These are phyloP conservation scores for Emiliania huxleyi DNA, from an alignment of 78 protist genomes.

Conservation along the genomic window DNA sequence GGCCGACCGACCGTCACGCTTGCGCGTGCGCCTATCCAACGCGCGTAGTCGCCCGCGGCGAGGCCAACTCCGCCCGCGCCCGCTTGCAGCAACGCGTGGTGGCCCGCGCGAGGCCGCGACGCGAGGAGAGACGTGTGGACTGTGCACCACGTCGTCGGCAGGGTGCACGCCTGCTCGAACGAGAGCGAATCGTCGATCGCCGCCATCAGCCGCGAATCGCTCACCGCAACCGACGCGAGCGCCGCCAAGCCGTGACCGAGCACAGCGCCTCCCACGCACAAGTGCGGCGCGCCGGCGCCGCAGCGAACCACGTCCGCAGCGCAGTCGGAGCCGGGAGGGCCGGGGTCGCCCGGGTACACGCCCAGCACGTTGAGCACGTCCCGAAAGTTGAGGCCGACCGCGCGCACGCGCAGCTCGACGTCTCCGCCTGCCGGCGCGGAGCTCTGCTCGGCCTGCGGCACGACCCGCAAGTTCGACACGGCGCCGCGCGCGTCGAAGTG, in stretches of 20 bases:
- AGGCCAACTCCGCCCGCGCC: slow-evolving; percentile 43
- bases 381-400: neutral
- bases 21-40: neutral
- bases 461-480: neutral
- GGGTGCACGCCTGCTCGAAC: neutral
- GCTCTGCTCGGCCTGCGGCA: neutral
- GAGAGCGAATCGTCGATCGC: neutral
- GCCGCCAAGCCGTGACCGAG: neutral
- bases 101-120: neutral
- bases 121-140: neutral
- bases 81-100: neutral
- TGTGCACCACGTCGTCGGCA: neutral
- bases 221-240: neutral
- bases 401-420: neutral
- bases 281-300: neutral
- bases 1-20: slow-evolving; percentile 16
- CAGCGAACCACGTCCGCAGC: neutral
- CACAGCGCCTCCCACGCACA: neutral
- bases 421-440: neutral
- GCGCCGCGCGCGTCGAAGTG: neutral
- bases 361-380: neutral
- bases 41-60: neutral
- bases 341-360: neutral
- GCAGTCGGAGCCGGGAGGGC: neutral
- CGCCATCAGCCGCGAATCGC: neutral